Conservation (phyloP, 768 basidiomycete genomes). For the Auriscalpium microsporum region DNA sequence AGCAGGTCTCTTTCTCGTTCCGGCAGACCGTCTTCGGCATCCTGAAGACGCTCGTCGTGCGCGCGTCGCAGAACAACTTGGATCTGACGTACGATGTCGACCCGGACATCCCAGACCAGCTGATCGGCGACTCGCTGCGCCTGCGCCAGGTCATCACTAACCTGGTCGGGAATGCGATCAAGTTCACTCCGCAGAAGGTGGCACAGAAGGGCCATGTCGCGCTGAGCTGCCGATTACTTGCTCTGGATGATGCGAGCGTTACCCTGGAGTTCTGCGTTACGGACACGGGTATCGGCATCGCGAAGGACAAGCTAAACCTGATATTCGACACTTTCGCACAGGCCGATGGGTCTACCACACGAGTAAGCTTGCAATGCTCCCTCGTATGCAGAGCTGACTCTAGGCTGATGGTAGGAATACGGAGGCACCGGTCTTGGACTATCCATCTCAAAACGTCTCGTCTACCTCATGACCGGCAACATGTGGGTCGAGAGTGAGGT, state of each 20-base stretch:
- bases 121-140: slow-evolving; percentile 93
- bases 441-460: slow-evolving; percentile 95
- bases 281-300: slow-evolving; percentile 98
- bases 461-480: slow-evolving; percentile 94
- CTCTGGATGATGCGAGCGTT: slow-evolving; percentile 73
- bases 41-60: slow-evolving; percentile 94
- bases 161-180: slow-evolving; percentile 92
- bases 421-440: slow-evolving; percentile 95
- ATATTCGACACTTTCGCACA: slow-evolving; percentile 99
- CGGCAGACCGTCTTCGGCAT: slow-evolving; percentile 97
- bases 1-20: slow-evolving; percentile 95
- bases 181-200: slow-evolving; percentile 83
- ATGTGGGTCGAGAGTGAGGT: slow-evolving; percentile 99
- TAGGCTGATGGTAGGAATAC: slow-evolving; percentile 57
- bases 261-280: slow-evolving; percentile 95
- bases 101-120: slow-evolving; percentile 90
- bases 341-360: slow-evolving; percentile 95
- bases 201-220: slow-evolving; percentile 83
- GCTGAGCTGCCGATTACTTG: slow-evolving; percentile 73
- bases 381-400: slow-evolving; percentile 4
- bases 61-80: slow-evolving; percentile 92
- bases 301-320: slow-evolving; percentile 94
- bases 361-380: slow-evolving; percentile 40
- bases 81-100: slow-evolving; percentile 96
- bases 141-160: slow-evolving; percentile 94